Conservation (phyloP, 2,329 filamentous ascomycete genomes). For the Scedosporium dehoogii region DNA sequence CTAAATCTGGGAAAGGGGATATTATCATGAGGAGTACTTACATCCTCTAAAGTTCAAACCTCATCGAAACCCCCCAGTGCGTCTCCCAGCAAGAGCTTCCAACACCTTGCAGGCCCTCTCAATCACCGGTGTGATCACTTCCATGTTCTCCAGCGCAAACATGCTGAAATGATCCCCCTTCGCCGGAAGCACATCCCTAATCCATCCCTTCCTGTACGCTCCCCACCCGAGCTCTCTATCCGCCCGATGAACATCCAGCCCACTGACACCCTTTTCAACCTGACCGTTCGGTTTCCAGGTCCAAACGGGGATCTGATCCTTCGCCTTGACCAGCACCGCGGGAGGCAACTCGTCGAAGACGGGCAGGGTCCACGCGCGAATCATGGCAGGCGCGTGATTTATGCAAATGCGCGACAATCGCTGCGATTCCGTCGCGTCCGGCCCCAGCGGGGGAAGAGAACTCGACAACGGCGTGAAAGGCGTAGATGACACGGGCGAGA, state of each 20-base stretch:
- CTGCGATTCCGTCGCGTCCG: conserved; percentile 24
- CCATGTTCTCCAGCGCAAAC: conserved; percentile 23
- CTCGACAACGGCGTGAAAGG: conserved; percentile 9
- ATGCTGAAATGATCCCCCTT: conserved; percentile 42
- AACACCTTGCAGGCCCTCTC: conserved; percentile 12
- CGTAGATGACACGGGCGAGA: conserved; percentile 6
- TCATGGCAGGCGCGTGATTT: conserved; percentile 29
- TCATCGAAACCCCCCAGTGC: too few species aligned
- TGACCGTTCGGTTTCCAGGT: conserved; percentile 9
- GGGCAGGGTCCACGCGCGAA: conserved; percentile 29
- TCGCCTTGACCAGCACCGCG: conserved; percentile 35
- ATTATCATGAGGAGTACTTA: too few species aligned
- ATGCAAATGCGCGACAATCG: conserved; percentile 28
- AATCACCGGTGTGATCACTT: conserved; percentile 18
- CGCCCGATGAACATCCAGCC: conserved; percentile 33
- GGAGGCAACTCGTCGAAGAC: conserved; percentile 20
- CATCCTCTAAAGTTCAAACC: too few species aligned
- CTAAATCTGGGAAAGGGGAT: too few species aligned
- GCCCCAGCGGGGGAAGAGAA: conserved; percentile 12
- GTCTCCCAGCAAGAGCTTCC: conserved; percentile 9
- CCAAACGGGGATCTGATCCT: conserved; percentile 23
- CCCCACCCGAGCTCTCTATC: conserved; percentile 39
- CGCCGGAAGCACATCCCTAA: conserved; percentile 35
- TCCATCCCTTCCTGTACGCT: conserved; percentile 31
- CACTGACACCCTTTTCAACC: conserved; percentile 15